Conservation (phyloP, 169 alveolate species). For the Cryptosporidium sp. region DNA sequence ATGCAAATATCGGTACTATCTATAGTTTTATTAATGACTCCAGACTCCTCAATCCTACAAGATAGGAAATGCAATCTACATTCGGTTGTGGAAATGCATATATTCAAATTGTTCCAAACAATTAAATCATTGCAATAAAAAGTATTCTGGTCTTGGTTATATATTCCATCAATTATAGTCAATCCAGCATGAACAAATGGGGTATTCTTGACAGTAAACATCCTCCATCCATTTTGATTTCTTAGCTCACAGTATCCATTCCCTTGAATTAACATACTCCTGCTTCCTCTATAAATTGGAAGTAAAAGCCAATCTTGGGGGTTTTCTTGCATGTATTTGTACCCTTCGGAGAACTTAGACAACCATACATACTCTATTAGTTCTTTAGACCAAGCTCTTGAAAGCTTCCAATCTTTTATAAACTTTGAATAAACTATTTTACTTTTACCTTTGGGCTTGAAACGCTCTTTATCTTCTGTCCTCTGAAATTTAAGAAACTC, state of each 20-base stretch:
- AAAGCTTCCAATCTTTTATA: slow-evolving; percentile 42
- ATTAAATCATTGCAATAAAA: slow-evolving; percentile 53
- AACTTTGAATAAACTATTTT: slow-evolving; percentile 6
- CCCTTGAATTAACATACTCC: slow-evolving; percentile 54
- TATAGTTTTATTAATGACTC: neutral
- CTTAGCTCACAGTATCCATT: slow-evolving; percentile 66
- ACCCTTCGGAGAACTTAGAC: neutral
- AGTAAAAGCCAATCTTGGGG: slow-evolving; percentile 51
- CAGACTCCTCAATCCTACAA: slow-evolving; percentile 45
- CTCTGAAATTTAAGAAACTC: slow-evolving; percentile 23
- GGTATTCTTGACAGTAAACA: slow-evolving; percentile 17
- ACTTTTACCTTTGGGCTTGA: neutral
- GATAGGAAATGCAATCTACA: slow-evolving; percentile 42
- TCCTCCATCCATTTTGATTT: slow-evolving; percentile 57
- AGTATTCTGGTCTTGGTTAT: slow-evolving; percentile 6
- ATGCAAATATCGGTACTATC: neutral
- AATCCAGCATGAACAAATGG: slow-evolving; percentile 58
- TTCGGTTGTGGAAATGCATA: slow-evolving; percentile 53
- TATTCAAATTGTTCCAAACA: slow-evolving; percentile 65
- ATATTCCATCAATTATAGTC: slow-evolving; percentile 66
- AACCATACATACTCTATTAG: slow-evolving; percentile 40
- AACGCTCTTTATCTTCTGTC: neutral
- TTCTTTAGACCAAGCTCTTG: slow-evolving; percentile 50
- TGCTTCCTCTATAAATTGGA: slow-evolving; percentile 43
- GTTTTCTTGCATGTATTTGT: neutral